A percentile compares a stretch with the other conserved stretches of the same genome.
phyloP scores from a whole-genome alignment of 2,329 filamentous ascomycete species.

The Exserohilum turcica region DNA sequence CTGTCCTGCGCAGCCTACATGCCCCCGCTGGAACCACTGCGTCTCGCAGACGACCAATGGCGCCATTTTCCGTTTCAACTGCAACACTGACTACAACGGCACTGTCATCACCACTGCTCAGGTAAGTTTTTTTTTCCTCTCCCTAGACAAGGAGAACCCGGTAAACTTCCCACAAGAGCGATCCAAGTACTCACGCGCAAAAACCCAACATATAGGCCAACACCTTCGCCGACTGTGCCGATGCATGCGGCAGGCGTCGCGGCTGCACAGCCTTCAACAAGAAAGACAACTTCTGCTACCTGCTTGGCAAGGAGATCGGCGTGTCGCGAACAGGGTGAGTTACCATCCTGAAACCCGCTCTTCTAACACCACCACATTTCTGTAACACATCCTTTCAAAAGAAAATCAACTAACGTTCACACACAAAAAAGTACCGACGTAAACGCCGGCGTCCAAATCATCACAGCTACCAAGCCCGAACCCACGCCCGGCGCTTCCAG shows the following conservation, averaged over 20 bases:
- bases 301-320: slow-evolving; percentile 12
- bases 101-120: slow-evolving; percentile 9
- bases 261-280: slow-evolving; percentile 15
- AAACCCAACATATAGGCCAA: slow-evolving; percentile 6
- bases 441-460: slow-evolving; percentile 5
- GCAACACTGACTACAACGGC: slow-evolving; percentile 15
- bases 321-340: slow-evolving; percentile 7
- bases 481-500: slow-evolving; percentile 3
- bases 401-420: neutral
- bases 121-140: neutral
- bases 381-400: neutral
- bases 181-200: neutral
- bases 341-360: too few species aligned
- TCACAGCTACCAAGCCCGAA: neutral
- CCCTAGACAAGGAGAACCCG: too few species aligned
- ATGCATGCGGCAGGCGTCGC: slow-evolving; percentile 9
- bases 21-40: slow-evolving; percentile 17
- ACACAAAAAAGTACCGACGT: neutral
- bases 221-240: slow-evolving; percentile 13
- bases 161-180: neutral
- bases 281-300: slow-evolving; percentile 19
- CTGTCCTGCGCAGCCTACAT: slow-evolving; percentile 10
- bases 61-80: slow-evolving; percentile 15
- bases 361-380: neutral
- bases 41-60: slow-evolving; percentile 12